Conservation (phyloP, 805 yeast genomes). For the Dipodascopsis uninucleata region DNA sequence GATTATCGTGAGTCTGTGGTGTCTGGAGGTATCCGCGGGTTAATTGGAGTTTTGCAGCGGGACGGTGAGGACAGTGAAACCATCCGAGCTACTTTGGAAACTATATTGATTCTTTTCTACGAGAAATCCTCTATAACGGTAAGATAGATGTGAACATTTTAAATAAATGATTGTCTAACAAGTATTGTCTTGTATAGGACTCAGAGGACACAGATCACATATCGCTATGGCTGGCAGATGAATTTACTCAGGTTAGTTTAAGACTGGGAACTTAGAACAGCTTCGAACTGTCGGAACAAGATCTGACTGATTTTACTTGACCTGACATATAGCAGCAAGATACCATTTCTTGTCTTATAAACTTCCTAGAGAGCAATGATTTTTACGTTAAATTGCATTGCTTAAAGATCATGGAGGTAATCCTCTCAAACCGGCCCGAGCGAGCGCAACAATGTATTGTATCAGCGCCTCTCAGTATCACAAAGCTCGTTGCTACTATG, state of each 20-base stretch:
- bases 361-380: constrained; percentile 53
- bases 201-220: constrained; percentile 65
- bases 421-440: constrained; percentile 69
- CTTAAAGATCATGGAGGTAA: constrained; percentile 77
- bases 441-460: constrained; percentile 72
- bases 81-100: constrained; percentile 77
- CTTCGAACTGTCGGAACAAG: background rate
- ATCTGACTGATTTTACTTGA: constrained; percentile 24
- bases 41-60: constrained; percentile 59
- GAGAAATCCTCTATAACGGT: background rate
- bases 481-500: constrained; percentile 63
- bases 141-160: background rate
- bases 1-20: constrained; percentile 87
- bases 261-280: no score
- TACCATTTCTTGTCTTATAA: constrained; percentile 47
- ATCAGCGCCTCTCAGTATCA: constrained; percentile 71
- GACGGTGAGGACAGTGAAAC: constrained; percentile 70
- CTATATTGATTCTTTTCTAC: constrained; percentile 69
- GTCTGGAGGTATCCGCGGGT: constrained; percentile 75
- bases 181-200: constrained; percentile 24
- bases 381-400: constrained; percentile 79
- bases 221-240: constrained; percentile 94
- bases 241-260: constrained; percentile 60
- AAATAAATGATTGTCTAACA: background rate
- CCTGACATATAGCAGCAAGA: constrained; percentile 34